These are phyloP conservation scores for Schoenoplectus tabernaemontani DNA, from an alignment of 202 grass and related monocot species.

Conservation along the genomic window DNA sequence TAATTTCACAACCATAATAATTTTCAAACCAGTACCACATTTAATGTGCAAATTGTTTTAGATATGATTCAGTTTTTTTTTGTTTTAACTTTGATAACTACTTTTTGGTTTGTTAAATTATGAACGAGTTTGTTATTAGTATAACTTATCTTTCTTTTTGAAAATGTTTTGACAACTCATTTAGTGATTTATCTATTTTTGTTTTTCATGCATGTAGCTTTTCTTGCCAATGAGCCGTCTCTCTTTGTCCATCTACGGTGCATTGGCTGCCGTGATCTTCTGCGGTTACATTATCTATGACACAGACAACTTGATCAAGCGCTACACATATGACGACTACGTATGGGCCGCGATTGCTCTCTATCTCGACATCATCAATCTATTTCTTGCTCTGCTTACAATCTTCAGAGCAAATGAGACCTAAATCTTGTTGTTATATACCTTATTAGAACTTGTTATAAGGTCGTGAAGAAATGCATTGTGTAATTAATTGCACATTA, in stretches of 20 bases:
- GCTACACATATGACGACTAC: slow-evolving; percentile 39
- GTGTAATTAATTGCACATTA: background rate
- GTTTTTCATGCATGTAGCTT: slow-evolving; percentile 22
- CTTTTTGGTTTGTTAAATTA: no score
- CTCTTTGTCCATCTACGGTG: slow-evolving; percentile 24
- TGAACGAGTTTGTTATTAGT: background rate
- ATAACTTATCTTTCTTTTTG: background rate
- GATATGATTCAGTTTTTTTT: no score
- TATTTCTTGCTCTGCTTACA: slow-evolving; percentile 44
- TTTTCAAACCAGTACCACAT: no score
- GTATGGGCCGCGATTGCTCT: slow-evolving; percentile 39
- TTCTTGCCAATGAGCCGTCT: slow-evolving; percentile 30
- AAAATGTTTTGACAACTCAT: background rate
- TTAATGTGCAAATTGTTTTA: no score
- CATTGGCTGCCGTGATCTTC: slow-evolving; percentile 37
- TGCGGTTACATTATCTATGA: slow-evolving; percentile 51
- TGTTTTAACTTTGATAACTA: no score
- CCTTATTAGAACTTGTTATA: background rate
- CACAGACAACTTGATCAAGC: slow-evolving; percentile 47
- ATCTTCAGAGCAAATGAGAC: slow-evolving; percentile 1
- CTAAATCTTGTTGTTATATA: background rate
- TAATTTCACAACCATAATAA: no score
- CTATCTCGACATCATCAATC: slow-evolving; percentile 64
- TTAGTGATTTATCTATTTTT: background rate
- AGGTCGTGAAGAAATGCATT: background rate